phyloP scores from a whole-genome alignment of 1,284 basidiomycete species.

The Veloporphyrellus conicus region DNA sequence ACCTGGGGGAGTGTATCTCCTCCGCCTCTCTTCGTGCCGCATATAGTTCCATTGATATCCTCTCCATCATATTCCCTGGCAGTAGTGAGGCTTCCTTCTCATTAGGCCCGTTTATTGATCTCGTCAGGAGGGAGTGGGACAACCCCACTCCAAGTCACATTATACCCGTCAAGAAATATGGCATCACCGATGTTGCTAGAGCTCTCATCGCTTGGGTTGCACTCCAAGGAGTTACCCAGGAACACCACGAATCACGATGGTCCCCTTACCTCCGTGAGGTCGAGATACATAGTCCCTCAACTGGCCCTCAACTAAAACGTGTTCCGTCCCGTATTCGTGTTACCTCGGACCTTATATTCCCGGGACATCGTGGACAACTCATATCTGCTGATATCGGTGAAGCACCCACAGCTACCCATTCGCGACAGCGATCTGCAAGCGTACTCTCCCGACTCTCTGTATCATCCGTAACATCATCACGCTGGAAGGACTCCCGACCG shows the following conservation, averaged over 20 bases:
- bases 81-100: constrained; percentile 75
- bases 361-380: constrained; percentile 60
- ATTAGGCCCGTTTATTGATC: constrained; percentile 68
- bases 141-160: constrained; percentile 48
- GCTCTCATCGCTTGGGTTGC: constrained; percentile 74
- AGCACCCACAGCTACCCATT: constrained; percentile 35
- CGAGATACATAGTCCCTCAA: constrained; percentile 48
- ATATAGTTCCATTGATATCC: constrained; percentile 65
- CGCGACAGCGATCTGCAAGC: constrained; percentile 23
- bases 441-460: constrained; percentile 32
- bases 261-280: constrained; percentile 62
- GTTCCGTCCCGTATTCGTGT: constrained; percentile 58
- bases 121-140: constrained; percentile 69
- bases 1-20: constrained; percentile 71
- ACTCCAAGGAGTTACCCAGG: constrained; percentile 71
- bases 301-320: constrained; percentile 31
- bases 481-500: constrained; percentile 23
- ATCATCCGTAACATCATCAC: constrained; percentile 28
- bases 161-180: constrained; percentile 58
- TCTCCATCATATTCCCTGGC: constrained; percentile 68
- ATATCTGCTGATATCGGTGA: constrained; percentile 71
- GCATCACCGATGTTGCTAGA: constrained; percentile 58
- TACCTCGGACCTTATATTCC: constrained; percentile 63
- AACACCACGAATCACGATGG: constrained; percentile 71
- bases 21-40: constrained; percentile 69